Evolutionary conservation across 345 rosid genomes (phyloP).

Genomic region (Aegle marmelos): DNA sequence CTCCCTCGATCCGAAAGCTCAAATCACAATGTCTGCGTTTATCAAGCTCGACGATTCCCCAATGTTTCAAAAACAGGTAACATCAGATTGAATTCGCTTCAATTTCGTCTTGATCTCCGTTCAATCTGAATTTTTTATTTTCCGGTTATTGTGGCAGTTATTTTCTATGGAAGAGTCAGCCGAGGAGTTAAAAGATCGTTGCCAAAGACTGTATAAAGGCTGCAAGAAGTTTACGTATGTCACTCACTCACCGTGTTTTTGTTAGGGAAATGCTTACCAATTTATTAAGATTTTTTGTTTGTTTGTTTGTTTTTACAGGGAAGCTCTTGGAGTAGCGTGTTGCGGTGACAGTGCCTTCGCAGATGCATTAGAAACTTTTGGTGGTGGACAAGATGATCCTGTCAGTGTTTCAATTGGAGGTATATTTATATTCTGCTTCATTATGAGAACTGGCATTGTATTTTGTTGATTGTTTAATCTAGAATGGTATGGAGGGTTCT

Average conservation of each 20-base stretch:
- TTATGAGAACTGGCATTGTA: neutral
- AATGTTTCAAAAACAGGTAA: conserved; percentile 71
- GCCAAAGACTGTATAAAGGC: conserved; percentile 69
- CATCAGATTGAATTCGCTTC: neutral
- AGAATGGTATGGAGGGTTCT: neutral
- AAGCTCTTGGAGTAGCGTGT: conserved; percentile 70
- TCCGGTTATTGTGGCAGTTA: conserved; percentile 33
- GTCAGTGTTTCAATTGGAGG: conserved; percentile 86
- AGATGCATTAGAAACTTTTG: conserved; percentile 78
- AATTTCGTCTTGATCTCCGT: neutral
- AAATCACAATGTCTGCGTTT: conserved; percentile 43
- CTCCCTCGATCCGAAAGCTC: neutral
- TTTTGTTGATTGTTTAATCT: neutral
- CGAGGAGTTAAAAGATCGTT: conserved; percentile 71
- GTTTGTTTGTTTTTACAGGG: conserved; percentile 33
- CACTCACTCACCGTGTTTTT: neutral
- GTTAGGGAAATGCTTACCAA: conserved; percentile 1
- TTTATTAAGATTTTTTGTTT: neutral
- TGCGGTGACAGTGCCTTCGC: conserved; percentile 60
- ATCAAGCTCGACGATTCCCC: conserved; percentile 73
- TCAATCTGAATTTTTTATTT: neutral
- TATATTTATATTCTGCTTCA: conserved; percentile 15
- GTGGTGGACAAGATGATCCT: conserved; percentile 87
- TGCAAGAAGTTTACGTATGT: conserved; percentile 63
- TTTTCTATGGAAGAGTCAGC: conserved; percentile 51